Base-by-base conservation (phyloP, 2,329 filamentous ascomycete genomes). In the Fusarium caatingaense region DNA sequence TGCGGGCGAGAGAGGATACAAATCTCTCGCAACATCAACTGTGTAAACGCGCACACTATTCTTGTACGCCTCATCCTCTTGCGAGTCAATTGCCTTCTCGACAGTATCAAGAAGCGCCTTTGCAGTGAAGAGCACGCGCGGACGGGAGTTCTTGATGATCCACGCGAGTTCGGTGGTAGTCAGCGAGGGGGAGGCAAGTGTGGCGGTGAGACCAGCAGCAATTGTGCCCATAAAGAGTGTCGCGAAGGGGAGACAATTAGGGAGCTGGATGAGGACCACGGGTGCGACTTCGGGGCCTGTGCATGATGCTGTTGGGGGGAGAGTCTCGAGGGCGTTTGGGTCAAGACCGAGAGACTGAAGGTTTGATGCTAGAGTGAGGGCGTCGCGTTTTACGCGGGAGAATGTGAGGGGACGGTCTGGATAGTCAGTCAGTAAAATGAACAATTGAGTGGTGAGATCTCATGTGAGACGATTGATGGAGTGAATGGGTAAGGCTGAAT, bases 21-120 rank as follows among this genome's bases (percentile, higher is more conserved):
- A 16, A 25, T 82, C 81, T 8, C 64, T 65, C 5, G 64, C 74
- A 4, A 77, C 73, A 42, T 83, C 78, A 16, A 83, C 86, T 68
- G 89, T 87, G 75, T 91, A 92, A 18, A 88, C 78, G 72, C 91
- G 92, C 12, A 92, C 78, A 7, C 56, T 53, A 5, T 70, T 60
- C n/a, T 78, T 80, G 63, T 75, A 81, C 0, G 64, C 57, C 1
- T 53, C 42, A 56, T 83, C 80, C 2, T 78, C 60, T 47, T 82
- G 81, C 9, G 72, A 58, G 9, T 69, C 60, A 3, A 83, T 47
- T 1, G 81, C 81, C 16, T 76, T 74, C 28, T 74, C 72, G 69
- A 82, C 80, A 7, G 76, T 77, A 3, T 55, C 57, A 27, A 80
- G 66, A 54, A 74, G 77, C 2, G 78, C 53, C 48, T 68, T 68